Conservation (phyloP, 352 stramenopile genomes). For the Pythium aphanidermatum region DNA sequence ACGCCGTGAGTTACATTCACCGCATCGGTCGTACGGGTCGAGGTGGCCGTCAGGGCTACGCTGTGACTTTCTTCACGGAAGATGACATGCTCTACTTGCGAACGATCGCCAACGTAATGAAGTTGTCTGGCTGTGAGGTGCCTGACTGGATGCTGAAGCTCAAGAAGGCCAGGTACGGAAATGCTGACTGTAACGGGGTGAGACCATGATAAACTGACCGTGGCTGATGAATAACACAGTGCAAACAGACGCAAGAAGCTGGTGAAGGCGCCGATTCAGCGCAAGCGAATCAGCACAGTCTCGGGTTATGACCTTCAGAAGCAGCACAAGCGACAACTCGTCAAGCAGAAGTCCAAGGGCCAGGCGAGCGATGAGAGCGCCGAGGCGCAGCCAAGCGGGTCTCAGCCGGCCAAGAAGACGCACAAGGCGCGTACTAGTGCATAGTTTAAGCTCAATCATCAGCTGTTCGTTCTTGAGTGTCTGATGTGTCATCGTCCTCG, state of each 20-base stretch:
- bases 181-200: background rate
- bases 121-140: conserved; percentile 96
- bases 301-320: conserved; percentile 87
- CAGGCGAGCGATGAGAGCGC: background rate
- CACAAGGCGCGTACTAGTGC: too few relatives aligned
- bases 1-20: conserved; percentile 95
- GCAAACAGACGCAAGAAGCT: conserved; percentile 71
- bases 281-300: conserved; percentile 78
- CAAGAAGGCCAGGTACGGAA: conserved; percentile 83
- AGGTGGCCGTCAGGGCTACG: conserved; percentile 88
- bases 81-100: conserved; percentile 93
- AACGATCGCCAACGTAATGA: conserved; percentile 98
- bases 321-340: conserved; percentile 61
- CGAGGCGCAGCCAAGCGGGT: too few relatives aligned
- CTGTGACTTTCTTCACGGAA: conserved; percentile 98
- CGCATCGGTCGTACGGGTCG: conserved; percentile 95
- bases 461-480: background rate
- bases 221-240: conserved; percentile 17
- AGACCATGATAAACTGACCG: conserved; percentile 1
- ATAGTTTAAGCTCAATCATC: too few relatives aligned
- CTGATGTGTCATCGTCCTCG: too few relatives aligned
- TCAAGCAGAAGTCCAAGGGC: conserved; percentile 1
- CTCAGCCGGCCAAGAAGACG: too few relatives aligned
- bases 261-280: conserved; percentile 66
- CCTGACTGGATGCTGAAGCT: conserved; percentile 98